Evolutionary conservation across 805 yeast genomes (phyloP).

Genomic region (Debaryomyces tyrocola): DNA sequence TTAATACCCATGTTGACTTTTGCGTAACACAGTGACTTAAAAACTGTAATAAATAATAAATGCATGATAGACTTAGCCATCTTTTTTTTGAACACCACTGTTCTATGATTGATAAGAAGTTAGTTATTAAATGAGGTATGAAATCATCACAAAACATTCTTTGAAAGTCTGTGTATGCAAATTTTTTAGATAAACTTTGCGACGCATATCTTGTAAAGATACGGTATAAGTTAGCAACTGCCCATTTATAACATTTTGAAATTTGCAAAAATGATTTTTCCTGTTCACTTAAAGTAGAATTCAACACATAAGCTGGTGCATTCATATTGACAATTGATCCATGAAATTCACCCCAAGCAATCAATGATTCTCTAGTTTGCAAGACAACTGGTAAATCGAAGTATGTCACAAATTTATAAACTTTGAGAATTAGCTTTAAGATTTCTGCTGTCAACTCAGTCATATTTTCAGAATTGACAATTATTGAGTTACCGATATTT

Average conservation of each 20-base stretch:
- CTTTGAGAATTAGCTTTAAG: slow-evolving; percentile 69
- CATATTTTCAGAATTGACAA: slow-evolving; percentile 22
- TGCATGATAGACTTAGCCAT: slow-evolving; percentile 69
- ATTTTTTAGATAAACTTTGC: slow-evolving; percentile 40
- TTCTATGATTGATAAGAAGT: slow-evolving; percentile 66
- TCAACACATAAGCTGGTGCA: slow-evolving; percentile 53
- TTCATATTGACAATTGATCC: slow-evolving; percentile 61
- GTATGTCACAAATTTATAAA: slow-evolving; percentile 74
- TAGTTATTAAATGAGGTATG: slow-evolving; percentile 69
- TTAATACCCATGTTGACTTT: slow-evolving; percentile 59
- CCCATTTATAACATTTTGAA: slow-evolving; percentile 75
- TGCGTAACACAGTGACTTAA: slow-evolving; percentile 58
- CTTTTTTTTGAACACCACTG: slow-evolving; percentile 64
- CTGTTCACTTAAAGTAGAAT: slow-evolving; percentile 45
- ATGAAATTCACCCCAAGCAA: slow-evolving; percentile 76
- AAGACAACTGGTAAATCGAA: slow-evolving; percentile 65
- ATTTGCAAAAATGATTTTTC: slow-evolving; percentile 62
- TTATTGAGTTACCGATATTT: slow-evolving; percentile 58
- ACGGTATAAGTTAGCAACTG: slow-evolving; percentile 73
- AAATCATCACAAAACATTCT: slow-evolving; percentile 53
- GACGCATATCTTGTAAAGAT: slow-evolving; percentile 73
- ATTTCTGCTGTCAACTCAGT: slow-evolving; percentile 60
- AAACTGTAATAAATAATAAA: slow-evolving; percentile 57
- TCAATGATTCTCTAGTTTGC: slow-evolving; percentile 52
- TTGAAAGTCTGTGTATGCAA: slow-evolving; percentile 62